A percentile compares a stretch with the other conserved stretches of the same genome.
These are phyloP conservation scores for Candida neerlandica DNA, from an alignment of 1,139 yeast species.

Conservation along the genomic window DNA sequence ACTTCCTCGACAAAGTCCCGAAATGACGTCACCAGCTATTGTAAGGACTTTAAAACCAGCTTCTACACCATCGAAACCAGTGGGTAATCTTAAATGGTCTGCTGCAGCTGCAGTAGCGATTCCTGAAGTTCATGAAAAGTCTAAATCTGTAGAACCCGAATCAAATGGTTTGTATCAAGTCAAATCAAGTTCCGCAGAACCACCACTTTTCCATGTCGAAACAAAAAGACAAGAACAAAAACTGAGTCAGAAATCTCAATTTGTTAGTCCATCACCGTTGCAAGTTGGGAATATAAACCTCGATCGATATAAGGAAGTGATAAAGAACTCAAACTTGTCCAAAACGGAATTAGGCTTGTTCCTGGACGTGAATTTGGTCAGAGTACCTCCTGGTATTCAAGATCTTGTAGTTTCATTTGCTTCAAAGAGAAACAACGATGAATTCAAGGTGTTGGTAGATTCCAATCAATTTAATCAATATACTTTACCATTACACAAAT, in stretches of 20 bases:
- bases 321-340: conserved; percentile 35
- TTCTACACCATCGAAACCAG: conserved; percentile 64
- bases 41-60: conserved; percentile 66
- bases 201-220: conserved; percentile 1
- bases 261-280: neutral
- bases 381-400: conserved; percentile 74
- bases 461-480: conserved; percentile 31
- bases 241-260: neutral
- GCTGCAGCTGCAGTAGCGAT: conserved; percentile 55
- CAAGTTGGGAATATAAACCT: conserved; percentile 12
- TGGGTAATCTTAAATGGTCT: conserved; percentile 69
- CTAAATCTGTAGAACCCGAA: conserved; percentile 8
- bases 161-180: conserved; percentile 9
- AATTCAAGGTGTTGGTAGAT: conserved; percentile 29
- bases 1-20: conserved; percentile 22
- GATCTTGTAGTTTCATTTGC: conserved; percentile 58
- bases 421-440: conserved; percentile 35
- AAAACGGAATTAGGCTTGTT: conserved; percentile 38
- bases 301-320: conserved; percentile 22
- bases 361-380: conserved; percentile 45
- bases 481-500: conserved; percentile 37
- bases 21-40: conserved; percentile 32
- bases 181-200: conserved; percentile 3
- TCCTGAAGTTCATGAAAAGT: conserved; percentile 12
- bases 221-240: conserved; percentile 4